phyloP scores from a whole-genome alignment of 495 filamentous ascomycete genomes.

The Cercophora samala region DNA sequence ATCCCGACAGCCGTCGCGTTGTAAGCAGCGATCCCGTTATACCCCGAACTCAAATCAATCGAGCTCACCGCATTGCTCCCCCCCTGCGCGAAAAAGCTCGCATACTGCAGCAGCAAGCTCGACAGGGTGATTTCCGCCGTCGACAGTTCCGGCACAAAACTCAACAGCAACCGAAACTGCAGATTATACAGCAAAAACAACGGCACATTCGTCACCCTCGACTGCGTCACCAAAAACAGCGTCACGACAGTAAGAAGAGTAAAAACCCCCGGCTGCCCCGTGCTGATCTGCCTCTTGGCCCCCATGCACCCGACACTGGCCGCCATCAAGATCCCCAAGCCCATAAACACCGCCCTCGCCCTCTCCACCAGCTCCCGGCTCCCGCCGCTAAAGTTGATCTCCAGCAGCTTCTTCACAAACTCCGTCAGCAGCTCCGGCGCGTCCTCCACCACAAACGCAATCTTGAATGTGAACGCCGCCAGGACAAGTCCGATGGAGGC shows the following conservation, averaged over 20 bases:
- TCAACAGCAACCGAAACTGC: conserved; percentile 51
- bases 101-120: conserved; percentile 64
- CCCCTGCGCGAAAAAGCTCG: conserved; percentile 85
- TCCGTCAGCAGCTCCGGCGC: conserved; percentile 74
- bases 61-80: conserved; percentile 90
- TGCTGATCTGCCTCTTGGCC: conserved; percentile 18
- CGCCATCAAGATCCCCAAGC: conserved; percentile 44
- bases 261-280: conserved; percentile 33
- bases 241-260: conserved; percentile 65
- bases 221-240: conserved; percentile 83
- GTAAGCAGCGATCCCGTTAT: conserved; percentile 75
- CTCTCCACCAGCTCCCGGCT: conserved; percentile 36
- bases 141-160: conserved; percentile 35
- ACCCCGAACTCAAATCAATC: conserved; percentile 76
- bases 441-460: conserved; percentile 77
- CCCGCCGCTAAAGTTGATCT: conserved; percentile 36
- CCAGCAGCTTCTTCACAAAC: conserved; percentile 43
- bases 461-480: conserved; percentile 74
- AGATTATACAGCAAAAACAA: conserved; percentile 72
- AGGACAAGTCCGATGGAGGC: conserved; percentile 41
- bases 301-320: conserved; percentile 33
- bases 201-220: conserved; percentile 75
- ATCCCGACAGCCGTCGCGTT: conserved; percentile 66
- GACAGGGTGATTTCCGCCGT: conserved; percentile 59
- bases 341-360: conserved; percentile 52